Conservation (phyloP, 2,329 filamentous ascomycete species). For the Penicillium fuscoglaucum region DNA sequence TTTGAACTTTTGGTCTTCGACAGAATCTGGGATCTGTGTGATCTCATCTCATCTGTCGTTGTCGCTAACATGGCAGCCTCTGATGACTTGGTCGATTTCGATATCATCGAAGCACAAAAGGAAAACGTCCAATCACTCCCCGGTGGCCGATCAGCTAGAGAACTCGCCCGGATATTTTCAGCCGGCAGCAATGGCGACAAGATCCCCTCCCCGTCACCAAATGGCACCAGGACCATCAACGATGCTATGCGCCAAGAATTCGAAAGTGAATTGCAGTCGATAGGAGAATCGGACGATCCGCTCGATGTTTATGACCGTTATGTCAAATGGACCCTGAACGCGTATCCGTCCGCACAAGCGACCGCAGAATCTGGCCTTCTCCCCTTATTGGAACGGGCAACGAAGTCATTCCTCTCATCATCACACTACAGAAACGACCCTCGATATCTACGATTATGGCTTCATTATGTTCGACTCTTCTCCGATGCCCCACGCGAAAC, state of each 20-base stretch:
- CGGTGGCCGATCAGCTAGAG: constrained; percentile 82
- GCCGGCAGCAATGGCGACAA: constrained; percentile 49
- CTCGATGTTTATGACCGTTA: constrained; percentile 96
- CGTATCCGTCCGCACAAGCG: constrained; percentile 90
- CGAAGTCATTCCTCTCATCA: constrained; percentile 82
- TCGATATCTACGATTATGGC: constrained; percentile 88
- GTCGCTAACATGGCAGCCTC: constrained; percentile 35
- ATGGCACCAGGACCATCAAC: constrained; percentile 74
- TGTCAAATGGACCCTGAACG: constrained; percentile 92
- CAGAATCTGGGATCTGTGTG: neutral
- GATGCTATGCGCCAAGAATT: constrained; percentile 78
- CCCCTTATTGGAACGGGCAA: constrained; percentile 85
- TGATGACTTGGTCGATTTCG: constrained; percentile 62
- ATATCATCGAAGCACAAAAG: constrained; percentile 93
- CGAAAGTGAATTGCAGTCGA: constrained; percentile 75
- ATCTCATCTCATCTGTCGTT: constrained; percentile 1
- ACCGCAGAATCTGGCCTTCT: constrained; percentile 89
- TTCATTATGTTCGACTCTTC: constrained; percentile 91
- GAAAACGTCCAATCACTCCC: constrained; percentile 96
- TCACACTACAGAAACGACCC: constrained; percentile 93
- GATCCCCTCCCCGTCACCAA: constrained; percentile 63
- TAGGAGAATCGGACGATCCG: constrained; percentile 88
- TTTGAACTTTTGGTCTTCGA: neutral
- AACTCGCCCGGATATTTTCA: constrained; percentile 74
- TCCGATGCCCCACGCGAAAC: constrained; percentile 90